Conservation (phyloP, 495 filamentous ascomycete genomes). For the Xanthoparmelia taractica region DNA sequence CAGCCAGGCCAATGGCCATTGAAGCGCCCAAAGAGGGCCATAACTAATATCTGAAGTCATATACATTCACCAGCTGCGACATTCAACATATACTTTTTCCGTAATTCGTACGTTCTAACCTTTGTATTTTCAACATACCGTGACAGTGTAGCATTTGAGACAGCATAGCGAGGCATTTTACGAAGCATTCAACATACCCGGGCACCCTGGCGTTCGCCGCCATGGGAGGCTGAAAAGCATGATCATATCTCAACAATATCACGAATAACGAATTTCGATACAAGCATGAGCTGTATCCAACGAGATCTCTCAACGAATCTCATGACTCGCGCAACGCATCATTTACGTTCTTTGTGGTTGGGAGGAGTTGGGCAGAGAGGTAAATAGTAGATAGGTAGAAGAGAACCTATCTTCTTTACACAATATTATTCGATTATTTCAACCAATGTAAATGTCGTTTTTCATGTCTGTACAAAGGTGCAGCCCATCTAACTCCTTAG, state of each 20-base stretch:
- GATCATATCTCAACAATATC: conserved; percentile 21
- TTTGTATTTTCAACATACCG: not conserved
- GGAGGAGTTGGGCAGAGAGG: not conserved
- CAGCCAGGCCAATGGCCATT: not conserved
- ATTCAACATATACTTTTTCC: conserved; percentile 6
- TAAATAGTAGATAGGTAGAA: not conserved
- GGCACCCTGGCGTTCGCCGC: conserved; percentile 12
- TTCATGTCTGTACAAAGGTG: too few relatives aligned
- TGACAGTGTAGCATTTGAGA: not conserved
- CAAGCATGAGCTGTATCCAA: not conserved
- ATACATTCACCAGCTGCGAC: not conserved
- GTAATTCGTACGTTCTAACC: not conserved
- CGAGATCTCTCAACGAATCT: conserved; percentile 20
- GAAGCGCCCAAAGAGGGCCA: not conserved
- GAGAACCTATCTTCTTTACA: not conserved
- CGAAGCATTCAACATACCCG: conserved; percentile 20
- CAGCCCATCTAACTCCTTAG: too few relatives aligned
- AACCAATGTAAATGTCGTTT: not conserved
- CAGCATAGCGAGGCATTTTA: conserved; percentile 19
- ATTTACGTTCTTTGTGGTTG: not conserved
- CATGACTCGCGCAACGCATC: not conserved
- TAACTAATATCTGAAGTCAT: not conserved
- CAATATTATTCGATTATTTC: not conserved
- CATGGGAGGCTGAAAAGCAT: conserved; percentile 7
- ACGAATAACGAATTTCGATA: conserved; percentile 5